phyloP scores from a whole-genome alignment of 2,329 filamentous ascomycete genomes.

The Fusarium duplospermum region DNA sequence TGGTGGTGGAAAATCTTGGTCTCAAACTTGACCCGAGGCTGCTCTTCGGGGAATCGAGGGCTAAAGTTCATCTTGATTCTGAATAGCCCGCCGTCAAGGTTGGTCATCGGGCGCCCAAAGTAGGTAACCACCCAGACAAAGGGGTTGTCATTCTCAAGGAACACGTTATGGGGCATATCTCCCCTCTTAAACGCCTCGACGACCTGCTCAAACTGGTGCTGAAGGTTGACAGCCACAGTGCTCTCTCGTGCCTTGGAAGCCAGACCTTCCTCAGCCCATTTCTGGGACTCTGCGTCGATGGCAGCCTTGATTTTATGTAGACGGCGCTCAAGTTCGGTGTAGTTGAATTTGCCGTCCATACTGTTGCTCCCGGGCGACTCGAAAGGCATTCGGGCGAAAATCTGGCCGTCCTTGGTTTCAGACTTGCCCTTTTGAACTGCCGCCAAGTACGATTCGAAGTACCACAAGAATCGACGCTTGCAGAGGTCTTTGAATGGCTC shows the following conservation, averaged over 20 bases:
- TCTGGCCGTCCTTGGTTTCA: conserved; percentile 71
- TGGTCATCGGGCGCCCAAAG: conserved; percentile 92
- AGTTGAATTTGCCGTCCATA: conserved; percentile 91
- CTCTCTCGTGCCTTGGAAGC: conserved; percentile 72
- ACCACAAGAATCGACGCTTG: conserved; percentile 95
- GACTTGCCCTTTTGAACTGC: conserved; percentile 74
- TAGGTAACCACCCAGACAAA: conserved; percentile 92
- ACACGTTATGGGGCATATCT: conserved; percentile 79
- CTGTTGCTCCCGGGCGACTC: conserved; percentile 75
- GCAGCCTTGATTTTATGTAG: conserved; percentile 75
- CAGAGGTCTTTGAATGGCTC: conserved; percentile 91
- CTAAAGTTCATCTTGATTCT: conserved; percentile 83
- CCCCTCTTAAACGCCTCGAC: conserved; percentile 78
- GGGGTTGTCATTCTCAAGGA: conserved; percentile 83
- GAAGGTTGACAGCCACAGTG: conserved; percentile 83
- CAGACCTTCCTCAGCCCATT: conserved; percentile 79
- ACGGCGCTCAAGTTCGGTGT: conserved; percentile 76
- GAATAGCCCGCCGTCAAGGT: conserved; percentile 92
- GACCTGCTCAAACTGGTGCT: conserved; percentile 87
- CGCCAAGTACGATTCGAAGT: conserved; percentile 86
- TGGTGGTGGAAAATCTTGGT: conserved; percentile 89
- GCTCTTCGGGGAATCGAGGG: conserved; percentile 86
- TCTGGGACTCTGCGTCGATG: conserved; percentile 76
- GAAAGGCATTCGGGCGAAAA: conserved; percentile 88
- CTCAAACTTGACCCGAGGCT: conserved; percentile 84